These are phyloP conservation scores for Boletus reticulatus DNA, from an alignment of 768 basidiomycete genomes.

Conservation along the genomic window DNA sequence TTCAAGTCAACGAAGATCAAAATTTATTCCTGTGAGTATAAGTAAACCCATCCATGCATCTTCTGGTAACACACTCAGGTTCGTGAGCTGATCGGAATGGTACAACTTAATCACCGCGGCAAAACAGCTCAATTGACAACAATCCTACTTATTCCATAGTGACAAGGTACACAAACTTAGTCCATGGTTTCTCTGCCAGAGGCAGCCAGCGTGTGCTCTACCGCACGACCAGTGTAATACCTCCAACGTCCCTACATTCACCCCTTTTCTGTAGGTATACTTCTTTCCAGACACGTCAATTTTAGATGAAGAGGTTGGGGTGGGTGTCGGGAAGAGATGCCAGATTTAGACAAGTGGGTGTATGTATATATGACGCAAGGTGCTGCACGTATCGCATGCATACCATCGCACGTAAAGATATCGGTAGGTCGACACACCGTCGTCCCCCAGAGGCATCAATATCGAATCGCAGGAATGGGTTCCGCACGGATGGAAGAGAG, in stretches of 20 bases:
- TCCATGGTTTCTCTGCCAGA: too few species aligned
- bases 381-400: neutral
- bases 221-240: neutral
- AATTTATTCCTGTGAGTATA: too few species aligned
- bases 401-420: neutral
- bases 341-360: neutral
- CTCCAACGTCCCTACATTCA: neutral
- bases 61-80: too few species aligned
- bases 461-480: slow-evolving; percentile 80
- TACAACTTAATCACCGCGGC: too few species aligned
- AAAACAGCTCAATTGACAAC: too few species aligned
- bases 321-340: neutral
- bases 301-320: neutral
- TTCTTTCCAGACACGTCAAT: neutral
- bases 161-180: too few species aligned
- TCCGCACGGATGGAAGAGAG: slow-evolving; percentile 81
- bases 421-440: neutral
- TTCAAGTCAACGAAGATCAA: too few species aligned
- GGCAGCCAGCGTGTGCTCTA: neutral
- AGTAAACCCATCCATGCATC: too few species aligned
- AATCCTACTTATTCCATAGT: too few species aligned
- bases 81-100: too few species aligned
- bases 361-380: neutral
- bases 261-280: slow-evolving; percentile 2
- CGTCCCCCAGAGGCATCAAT: slow-evolving; percentile 36